These are phyloP conservation scores for Diutina sp. DNA, from an alignment of 1,139 yeast genomes.

Conservation along the genomic window DNA sequence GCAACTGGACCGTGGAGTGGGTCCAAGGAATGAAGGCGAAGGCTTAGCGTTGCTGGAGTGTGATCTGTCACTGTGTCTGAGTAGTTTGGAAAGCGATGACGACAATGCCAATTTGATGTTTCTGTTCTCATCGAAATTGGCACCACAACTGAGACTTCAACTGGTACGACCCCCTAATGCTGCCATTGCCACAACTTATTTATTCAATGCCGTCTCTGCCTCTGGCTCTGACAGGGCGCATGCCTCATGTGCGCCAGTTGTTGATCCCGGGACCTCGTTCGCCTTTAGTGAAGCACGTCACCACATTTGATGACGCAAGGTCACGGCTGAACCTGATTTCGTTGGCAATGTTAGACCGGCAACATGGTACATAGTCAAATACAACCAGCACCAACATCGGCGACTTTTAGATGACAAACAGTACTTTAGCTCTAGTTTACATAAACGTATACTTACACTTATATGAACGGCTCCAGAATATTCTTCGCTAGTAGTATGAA, in stretches of 20 bases:
- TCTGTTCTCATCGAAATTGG: constrained; percentile 34
- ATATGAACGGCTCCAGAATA: too few species aligned
- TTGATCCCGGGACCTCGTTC: neutral
- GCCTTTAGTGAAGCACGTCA: neutral
- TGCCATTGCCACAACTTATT: constrained; percentile 8
- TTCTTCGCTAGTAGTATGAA: too few species aligned
- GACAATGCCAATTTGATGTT: constrained; percentile 34
- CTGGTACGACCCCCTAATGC: constrained; percentile 22
- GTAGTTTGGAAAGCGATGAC: constrained; percentile 16
- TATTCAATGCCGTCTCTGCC: constrained; percentile 1
- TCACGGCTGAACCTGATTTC: neutral
- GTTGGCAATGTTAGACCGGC: neutral
- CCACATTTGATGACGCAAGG: neutral
- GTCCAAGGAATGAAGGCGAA: neutral
- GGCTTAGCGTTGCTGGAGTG: constrained; percentile 5
- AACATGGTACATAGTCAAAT: neutral
- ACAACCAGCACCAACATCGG: neutral
- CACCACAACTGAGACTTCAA: constrained; percentile 23
- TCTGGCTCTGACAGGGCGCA: neutral
- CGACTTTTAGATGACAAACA: too few species aligned
- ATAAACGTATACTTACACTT: too few species aligned
- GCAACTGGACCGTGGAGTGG: neutral
- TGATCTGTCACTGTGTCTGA: neutral
- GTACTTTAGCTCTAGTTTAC: too few species aligned
- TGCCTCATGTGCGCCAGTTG: neutral